phyloP scores from a whole-genome alignment of 2,329 filamentous ascomycete species.

The Knoxdaviesia capensis region DNA sequence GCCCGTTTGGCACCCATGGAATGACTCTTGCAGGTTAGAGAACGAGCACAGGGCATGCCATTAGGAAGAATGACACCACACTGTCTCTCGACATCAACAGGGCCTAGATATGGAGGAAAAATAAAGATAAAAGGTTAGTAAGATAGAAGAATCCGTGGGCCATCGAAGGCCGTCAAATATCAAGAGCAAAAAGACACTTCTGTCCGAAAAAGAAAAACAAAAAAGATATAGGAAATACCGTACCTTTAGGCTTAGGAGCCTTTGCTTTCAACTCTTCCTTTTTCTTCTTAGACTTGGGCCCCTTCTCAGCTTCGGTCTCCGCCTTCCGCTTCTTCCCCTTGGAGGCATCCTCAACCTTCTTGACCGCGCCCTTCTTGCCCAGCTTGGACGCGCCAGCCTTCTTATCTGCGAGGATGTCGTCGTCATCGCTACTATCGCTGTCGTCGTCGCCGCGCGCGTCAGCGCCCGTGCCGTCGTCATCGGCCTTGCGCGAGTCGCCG shows the following conservation, averaged over 20 bases:
- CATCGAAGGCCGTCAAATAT: too few species aligned
- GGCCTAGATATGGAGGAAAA: constrained; percentile 25
- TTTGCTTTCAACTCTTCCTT: constrained; percentile 82
- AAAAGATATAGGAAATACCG: background rate
- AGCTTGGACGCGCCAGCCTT: constrained; percentile 20
- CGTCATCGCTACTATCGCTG: constrained; percentile 24
- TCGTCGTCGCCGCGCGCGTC: constrained; percentile 28
- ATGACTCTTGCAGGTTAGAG: constrained; percentile 83
- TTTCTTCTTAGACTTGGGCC: constrained; percentile 79
- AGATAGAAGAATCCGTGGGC: constrained; percentile 1
- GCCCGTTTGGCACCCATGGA: constrained; percentile 87
- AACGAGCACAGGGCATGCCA: constrained; percentile 70
- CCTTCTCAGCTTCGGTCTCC: constrained; percentile 59
- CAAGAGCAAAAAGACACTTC: too few species aligned
- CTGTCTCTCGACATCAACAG: constrained; percentile 84
- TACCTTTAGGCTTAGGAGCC: constrained; percentile 64
- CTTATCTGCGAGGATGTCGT: constrained; percentile 21
- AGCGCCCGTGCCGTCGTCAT: constrained; percentile 31
- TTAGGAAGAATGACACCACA: constrained; percentile 77
- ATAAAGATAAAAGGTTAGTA: constrained; percentile 4
- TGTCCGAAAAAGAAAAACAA: too few species aligned
- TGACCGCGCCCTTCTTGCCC: constrained; percentile 43
- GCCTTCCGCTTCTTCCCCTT: constrained; percentile 66
- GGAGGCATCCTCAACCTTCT: constrained; percentile 40
- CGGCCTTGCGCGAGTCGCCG: constrained; percentile 13